phyloP scores from a whole-genome alignment of 306 rosid genomes.

The Comarum palustre region DNA sequence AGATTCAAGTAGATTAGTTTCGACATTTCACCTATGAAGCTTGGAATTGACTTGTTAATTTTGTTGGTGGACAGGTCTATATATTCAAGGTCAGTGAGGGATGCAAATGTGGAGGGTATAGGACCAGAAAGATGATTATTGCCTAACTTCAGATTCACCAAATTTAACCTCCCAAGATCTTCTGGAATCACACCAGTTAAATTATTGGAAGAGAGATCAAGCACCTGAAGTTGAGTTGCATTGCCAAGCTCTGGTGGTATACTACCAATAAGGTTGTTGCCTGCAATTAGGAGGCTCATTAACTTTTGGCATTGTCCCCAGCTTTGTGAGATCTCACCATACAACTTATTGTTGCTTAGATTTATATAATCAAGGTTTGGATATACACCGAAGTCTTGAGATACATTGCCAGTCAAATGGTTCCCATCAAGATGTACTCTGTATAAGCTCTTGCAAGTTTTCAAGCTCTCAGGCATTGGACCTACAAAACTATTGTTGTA shows the following conservation, averaged over 20 bases:
- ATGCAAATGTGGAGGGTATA: slow-evolving; percentile 2
- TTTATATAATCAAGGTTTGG: slow-evolving; percentile 9
- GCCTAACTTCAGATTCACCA: not conserved
- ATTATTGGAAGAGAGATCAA: slow-evolving; percentile 10
- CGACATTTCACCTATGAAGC: not conserved
- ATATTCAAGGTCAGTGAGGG: not conserved
- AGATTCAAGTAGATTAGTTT: not conserved
- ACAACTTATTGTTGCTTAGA: not conserved
- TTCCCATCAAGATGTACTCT: slow-evolving; percentile 6
- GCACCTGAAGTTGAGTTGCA: not conserved
- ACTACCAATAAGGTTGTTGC: not conserved
- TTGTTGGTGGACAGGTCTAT: slow-evolving; percentile 17
- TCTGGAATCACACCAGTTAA: slow-evolving; percentile 6
- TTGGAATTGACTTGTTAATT: not conserved
- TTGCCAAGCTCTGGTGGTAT: slow-evolving; percentile 7
- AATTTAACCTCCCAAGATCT: slow-evolving; percentile 7
- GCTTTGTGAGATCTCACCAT: slow-evolving; percentile 3
- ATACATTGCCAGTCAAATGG: not conserved
- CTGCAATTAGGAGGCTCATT: not conserved
- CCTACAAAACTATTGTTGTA: not conserved
- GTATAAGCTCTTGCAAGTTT: slow-evolving; percentile 8
- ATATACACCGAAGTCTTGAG: slow-evolving; percentile 15
- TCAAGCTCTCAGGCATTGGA: slow-evolving; percentile 15
- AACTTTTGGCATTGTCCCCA: slow-evolving; percentile 5
- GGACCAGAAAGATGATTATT: slow-evolving; percentile 10